Percentiles rank a stretch among this genome's conserved stretches.
phyloP scores from a whole-genome alignment of 805 yeast genomes.

The Yarrowia sp. region DNA sequence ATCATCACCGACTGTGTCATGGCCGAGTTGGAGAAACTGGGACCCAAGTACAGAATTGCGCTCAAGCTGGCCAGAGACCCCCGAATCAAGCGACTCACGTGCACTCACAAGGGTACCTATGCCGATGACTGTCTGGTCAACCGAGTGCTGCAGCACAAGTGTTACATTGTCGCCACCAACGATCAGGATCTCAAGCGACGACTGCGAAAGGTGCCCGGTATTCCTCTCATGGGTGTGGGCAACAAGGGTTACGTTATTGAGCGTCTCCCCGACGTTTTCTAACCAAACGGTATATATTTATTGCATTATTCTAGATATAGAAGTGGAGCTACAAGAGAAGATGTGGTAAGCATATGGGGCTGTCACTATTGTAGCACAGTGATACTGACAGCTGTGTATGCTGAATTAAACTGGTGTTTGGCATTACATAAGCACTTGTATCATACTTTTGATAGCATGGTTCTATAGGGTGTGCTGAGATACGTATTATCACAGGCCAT shows the following conservation, averaged over 20 bases:
- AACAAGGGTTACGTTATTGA: conserved; percentile 89
- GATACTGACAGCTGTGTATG: too few relatives aligned
- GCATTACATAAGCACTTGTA: too few relatives aligned
- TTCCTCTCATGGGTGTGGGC: conserved; percentile 96
- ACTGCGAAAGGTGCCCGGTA: conserved; percentile 94
- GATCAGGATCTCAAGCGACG: conserved; percentile 96
- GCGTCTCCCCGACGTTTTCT: conserved; percentile 82
- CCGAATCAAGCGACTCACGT: conserved; percentile 77
- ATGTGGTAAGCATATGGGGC: too few relatives aligned
- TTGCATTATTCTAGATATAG: background rate
- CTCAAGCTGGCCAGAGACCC: conserved; percentile 91
- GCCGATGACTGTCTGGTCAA: conserved; percentile 97
- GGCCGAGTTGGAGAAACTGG: conserved; percentile 96
- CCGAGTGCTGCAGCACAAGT: conserved; percentile 92
- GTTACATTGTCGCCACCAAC: conserved; percentile 95
- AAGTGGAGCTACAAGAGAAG: too few relatives aligned
- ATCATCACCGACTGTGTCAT: conserved; percentile 95
- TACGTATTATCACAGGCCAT: too few relatives aligned
- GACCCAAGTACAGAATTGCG: conserved; percentile 93
- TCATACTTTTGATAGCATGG: too few relatives aligned
- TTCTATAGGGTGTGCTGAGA: too few relatives aligned
- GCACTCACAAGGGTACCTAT: conserved; percentile 93
- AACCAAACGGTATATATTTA: conserved; percentile 16
- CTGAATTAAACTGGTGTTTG: too few relatives aligned
- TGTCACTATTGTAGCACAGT: too few relatives aligned